Evolutionary conservation across 805 yeast species (phyloP), one percentile per base, ranked within the genome.

Genomic region (Saturnispora galanensis): DNA sequence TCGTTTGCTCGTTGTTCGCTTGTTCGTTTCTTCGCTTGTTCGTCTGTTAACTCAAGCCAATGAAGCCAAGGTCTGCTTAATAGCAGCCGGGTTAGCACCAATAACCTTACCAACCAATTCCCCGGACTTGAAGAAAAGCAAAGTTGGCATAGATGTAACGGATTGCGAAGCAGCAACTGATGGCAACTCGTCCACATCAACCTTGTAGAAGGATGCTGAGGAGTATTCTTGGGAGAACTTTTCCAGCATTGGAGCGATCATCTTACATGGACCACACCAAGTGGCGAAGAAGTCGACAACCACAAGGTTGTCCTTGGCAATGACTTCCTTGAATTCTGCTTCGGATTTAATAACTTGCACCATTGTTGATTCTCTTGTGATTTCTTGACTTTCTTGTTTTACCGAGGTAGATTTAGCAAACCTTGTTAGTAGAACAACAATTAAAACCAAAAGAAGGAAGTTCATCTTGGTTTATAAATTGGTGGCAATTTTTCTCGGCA

Each of bases 261-360:
- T 85, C 76, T 90, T 93, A 75, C 98, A 90, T 50, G 98, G 97
- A 56, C 97, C 97, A 69, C 98, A 90, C 97, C 97, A 93, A 50
- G 89, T 79, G 57, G 97, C 97, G 62, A 77, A 89, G 73, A 90
- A 93, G 72, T 93, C 97, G 55, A 93, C 86, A 56, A 93, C 89
- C 55, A 87, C 89, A 60, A 87, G 73, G 56, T 83, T 84, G 35
- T 50, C 31, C 54, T 76, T 76, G 47, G 66, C 56, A 59, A 82
- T 74, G 53, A 80, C 82, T 48, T 71, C 69, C 44, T 76, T 68
- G 74, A 89, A 90, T 64, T 88, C 89, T 32, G 54, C 63, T 42
- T 56, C 56, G 31, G 65, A 52, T 44, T 52, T 48, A 48, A 81
- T 64, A 57, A 68, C 73, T 55, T 68, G 52, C 53, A 81, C 84